Conservation (phyloP, 1,284 basidiomycete genomes). For the Heterobasidion irregulare region DNA sequence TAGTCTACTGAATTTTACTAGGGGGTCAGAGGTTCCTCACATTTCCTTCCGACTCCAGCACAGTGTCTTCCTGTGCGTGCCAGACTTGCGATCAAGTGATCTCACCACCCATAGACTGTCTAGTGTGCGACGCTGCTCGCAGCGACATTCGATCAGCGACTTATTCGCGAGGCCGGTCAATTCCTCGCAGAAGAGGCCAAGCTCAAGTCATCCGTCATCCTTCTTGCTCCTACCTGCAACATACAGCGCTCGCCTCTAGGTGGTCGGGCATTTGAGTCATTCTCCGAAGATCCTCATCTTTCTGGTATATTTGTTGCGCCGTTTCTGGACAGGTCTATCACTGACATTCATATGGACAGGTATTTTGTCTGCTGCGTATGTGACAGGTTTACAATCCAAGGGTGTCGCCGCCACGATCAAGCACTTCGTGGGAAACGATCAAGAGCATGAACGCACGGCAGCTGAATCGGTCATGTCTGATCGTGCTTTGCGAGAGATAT, state of each 20-base stretch:
- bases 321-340: neutral
- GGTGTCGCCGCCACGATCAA: conserved; percentile 70
- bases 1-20: conserved; percentile 15
- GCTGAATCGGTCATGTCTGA: conserved; percentile 56
- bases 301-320: conserved; percentile 35
- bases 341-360: neutral
- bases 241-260: conserved; percentile 72
- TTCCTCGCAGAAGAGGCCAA: conserved; percentile 68
- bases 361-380: conserved; percentile 60
- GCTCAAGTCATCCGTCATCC: conserved; percentile 57
- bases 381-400: conserved; percentile 63
- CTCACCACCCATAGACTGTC: neutral
- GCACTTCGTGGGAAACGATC: conserved; percentile 69
- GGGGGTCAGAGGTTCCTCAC: conserved; percentile 62
- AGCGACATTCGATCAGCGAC: conserved; percentile 64
- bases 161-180: conserved; percentile 57
- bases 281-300: conserved; percentile 74
- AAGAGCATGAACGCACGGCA: conserved; percentile 60
- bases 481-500: conserved; percentile 74
- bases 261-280: conserved; percentile 72
- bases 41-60: conserved; percentile 40
- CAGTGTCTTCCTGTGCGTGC: conserved; percentile 23
- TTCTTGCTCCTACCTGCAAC: conserved; percentile 75
- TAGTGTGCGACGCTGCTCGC: conserved; percentile 58
- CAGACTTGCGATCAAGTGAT: neutral